A percentile compares a stretch with the other conserved stretches of the same genome.
Conservation (phyloP, 2,329 filamentous ascomycete genomes). For the Colletotrichum sp. region DNA sequence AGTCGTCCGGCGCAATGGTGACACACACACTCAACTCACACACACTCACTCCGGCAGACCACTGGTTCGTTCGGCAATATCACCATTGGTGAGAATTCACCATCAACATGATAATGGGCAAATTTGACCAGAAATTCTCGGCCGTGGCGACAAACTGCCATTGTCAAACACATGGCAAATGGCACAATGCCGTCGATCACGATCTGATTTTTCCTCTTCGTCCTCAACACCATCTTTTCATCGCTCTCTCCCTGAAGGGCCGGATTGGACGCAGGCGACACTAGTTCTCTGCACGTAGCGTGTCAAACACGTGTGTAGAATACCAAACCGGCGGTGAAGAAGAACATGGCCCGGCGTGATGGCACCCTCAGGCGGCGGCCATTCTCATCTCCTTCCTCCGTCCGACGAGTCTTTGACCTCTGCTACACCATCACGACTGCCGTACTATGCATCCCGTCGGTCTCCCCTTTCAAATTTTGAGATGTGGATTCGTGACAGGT, state of each 20-base stretch:
- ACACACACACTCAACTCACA: neutral
- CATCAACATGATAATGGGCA: neutral
- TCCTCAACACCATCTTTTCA: neutral
- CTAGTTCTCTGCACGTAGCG: neutral
- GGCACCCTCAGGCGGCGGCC: neutral
- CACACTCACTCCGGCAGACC: neutral
- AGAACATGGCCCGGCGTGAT: neutral
- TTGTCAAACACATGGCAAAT: neutral
- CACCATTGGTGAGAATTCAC: neutral
- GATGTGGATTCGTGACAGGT: neutral
- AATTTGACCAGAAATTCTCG: neutral
- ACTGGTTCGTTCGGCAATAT: neutral
- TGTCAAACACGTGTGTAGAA: neutral
- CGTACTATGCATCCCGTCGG: neutral
- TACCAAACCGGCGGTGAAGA: neutral
- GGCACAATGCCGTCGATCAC: neutral
- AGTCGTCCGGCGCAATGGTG: neutral
- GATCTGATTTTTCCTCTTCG: neutral
- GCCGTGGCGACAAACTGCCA: neutral
- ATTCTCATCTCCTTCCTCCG: neutral
- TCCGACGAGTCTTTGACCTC: neutral
- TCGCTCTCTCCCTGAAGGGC: neutral
- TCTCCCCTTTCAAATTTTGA: neutral
- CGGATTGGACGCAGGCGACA: neutral
- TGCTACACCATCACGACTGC: neutral